These are phyloP conservation scores for Colletotrichum trifolii DNA, from an alignment of 2,329 filamentous ascomycete genomes.

Conservation along the genomic window DNA sequence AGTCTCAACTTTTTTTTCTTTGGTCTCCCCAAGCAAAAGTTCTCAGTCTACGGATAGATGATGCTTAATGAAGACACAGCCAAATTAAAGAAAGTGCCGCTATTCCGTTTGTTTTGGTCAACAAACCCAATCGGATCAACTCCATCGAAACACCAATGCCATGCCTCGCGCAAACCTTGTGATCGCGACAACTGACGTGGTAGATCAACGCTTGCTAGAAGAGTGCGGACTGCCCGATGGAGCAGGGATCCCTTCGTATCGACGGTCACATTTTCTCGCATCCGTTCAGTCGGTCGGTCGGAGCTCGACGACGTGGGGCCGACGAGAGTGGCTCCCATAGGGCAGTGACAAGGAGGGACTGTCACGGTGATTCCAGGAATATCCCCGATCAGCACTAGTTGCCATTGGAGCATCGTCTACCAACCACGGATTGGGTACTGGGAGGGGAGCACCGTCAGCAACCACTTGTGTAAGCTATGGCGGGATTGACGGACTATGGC, in stretches of 20 bases:
- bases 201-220: no score
- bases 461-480: background rate
- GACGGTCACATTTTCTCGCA: background rate
- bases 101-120: background rate
- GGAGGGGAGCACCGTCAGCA: background rate
- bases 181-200: no score
- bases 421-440: constrained; percentile 17
- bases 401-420: constrained; percentile 7
- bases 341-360: constrained; percentile 13
- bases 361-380: background rate
- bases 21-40: constrained; percentile 24
- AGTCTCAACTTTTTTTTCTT: constrained; percentile 4
- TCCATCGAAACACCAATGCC: no score
- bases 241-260: no score
- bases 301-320: background rate
- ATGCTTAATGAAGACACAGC: constrained; percentile 28
- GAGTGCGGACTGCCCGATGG: no score
- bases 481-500: no score
- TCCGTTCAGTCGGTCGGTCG: background rate
- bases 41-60: constrained; percentile 23
- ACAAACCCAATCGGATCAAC: background rate
- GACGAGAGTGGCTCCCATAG: constrained; percentile 10
- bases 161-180: no score
- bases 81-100: background rate
- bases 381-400: constrained; percentile 15